Conservation (phyloP, 108 stramenopile genomes). For the Pelagomonas calceolata region DNA sequence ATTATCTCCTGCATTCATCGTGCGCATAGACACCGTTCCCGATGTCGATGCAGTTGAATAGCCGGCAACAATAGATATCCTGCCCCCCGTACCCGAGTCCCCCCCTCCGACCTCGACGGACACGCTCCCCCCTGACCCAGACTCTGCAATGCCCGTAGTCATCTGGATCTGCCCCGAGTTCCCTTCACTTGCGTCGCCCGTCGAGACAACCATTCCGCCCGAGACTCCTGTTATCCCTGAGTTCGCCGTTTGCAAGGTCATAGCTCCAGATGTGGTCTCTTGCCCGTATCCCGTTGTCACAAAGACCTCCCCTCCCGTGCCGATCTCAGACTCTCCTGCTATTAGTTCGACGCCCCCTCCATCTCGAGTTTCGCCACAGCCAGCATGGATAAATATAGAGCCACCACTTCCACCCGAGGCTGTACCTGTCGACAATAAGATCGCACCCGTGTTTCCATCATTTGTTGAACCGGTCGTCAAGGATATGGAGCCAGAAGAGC, state of each 20-base stretch:
- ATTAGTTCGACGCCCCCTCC: conserved; percentile 2
- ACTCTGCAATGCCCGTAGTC: conserved; percentile 1
- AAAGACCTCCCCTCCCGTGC: conserved; percentile 5
- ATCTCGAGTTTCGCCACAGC: neutral
- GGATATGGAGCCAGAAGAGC: conserved; percentile 22
- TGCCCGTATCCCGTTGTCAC: conserved; percentile 1
- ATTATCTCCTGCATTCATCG: conserved; percentile 26
- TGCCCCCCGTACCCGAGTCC: conserved; percentile 1
- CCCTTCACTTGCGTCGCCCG: conserved; percentile 4
- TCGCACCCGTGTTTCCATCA: conserved; percentile 1
- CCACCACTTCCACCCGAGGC: conserved; percentile 1
- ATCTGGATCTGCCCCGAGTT: conserved; percentile 8
- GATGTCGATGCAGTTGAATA: conserved; percentile 23
- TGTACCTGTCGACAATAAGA: neutral
- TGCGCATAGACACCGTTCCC: conserved; percentile 19
- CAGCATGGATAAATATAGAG: neutral
- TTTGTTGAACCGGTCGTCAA: conserved; percentile 17
- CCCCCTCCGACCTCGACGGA: neutral
- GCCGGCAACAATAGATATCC: neutral
- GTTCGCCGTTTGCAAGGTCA: conserved; percentile 20
- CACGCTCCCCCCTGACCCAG: conserved; percentile 6
- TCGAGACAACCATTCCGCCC: conserved; percentile 13
- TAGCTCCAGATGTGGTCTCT: conserved; percentile 22
- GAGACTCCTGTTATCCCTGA: conserved; percentile 21
- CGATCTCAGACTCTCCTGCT: neutral